Evolutionary conservation across 2,329 filamentous ascomycete genomes (phyloP).

Genomic region (Hypoxylon rubiginosum): DNA sequence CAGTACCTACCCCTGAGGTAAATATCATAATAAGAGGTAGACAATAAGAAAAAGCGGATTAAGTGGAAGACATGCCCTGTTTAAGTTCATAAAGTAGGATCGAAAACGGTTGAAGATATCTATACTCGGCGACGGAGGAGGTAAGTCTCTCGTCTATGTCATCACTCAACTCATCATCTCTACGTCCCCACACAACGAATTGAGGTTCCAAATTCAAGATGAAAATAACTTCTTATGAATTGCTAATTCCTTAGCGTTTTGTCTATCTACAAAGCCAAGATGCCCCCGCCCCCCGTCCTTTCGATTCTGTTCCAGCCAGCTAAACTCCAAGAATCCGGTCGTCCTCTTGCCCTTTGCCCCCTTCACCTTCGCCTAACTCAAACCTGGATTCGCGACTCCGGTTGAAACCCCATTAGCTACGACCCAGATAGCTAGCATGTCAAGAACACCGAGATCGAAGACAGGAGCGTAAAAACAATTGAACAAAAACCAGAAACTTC

Average conservation of each 20-base stretch:
- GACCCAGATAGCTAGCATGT: slow-evolving; percentile 11
- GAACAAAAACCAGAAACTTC: slow-evolving; percentile 12
- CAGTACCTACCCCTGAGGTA: no score
- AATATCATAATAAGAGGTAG: no score
- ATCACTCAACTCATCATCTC: no score
- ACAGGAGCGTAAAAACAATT: not conserved
- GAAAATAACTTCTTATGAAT: slow-evolving; percentile 28
- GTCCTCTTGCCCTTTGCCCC: not conserved
- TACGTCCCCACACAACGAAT: not conserved
- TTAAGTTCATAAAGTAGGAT: no score
- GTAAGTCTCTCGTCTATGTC: no score
- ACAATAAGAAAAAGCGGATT: no score
- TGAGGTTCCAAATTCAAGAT: not conserved
- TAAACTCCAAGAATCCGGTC: slow-evolving; percentile 33
- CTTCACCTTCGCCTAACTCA: not conserved
- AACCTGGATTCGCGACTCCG: not conserved
- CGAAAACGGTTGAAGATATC: no score
- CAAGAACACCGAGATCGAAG: slow-evolving; percentile 7
- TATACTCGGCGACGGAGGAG: no score
- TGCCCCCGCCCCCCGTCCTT: slow-evolving; percentile 20
- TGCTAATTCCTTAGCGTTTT: slow-evolving; percentile 28
- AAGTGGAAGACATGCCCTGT: no score
- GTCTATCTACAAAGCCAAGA: slow-evolving; percentile 28
- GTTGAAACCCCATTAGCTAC: slow-evolving; percentile 14
- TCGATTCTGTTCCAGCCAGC: slow-evolving; percentile 22